Percentiles rank a stretch among this genome's conserved stretches.
Evolutionary conservation across 768 basidiomycete genomes (phyloP).

Genomic region (Lactarius hatsudake): DNA sequence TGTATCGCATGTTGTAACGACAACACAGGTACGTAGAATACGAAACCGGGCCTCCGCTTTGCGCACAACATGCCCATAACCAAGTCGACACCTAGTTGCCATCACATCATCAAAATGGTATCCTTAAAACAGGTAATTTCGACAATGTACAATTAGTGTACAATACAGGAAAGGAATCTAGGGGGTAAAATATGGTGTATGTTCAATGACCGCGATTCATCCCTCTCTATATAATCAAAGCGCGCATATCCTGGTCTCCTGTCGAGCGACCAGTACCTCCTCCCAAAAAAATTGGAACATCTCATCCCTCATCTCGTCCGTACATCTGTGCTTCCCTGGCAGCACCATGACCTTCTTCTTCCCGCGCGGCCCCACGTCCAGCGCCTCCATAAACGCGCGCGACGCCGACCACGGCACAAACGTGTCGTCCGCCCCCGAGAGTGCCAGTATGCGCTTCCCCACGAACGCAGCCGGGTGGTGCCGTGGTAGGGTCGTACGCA

Average conservation of each 20-base stretch:
- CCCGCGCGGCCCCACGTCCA: slow-evolving; percentile 34
- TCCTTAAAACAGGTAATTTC: too few species aligned
- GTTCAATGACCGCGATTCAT: not conserved
- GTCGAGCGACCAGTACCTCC: slow-evolving; percentile 15
- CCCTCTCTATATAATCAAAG: slow-evolving; percentile 5
- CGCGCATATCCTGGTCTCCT: not conserved
- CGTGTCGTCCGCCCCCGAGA: slow-evolving; percentile 52
- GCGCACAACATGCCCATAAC: too few species aligned
- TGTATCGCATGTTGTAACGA: too few species aligned
- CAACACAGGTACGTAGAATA: too few species aligned
- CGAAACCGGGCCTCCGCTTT: too few species aligned
- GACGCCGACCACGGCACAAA: slow-evolving; percentile 38
- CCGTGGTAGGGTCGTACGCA: slow-evolving; percentile 44
- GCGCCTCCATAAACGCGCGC: slow-evolving; percentile 32
- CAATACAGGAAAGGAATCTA: too few species aligned
- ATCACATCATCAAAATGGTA: too few species aligned
- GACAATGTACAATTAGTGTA: too few species aligned
- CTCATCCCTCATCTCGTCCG: slow-evolving; percentile 38
- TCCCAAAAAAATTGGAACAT: slow-evolving; percentile 29
- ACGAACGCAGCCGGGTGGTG: slow-evolving; percentile 54
- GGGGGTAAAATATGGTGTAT: too few species aligned
- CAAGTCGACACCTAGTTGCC: too few species aligned
- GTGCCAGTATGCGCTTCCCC: slow-evolving; percentile 69
- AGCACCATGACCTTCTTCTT: slow-evolving; percentile 34
- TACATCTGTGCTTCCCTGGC: slow-evolving; percentile 38